Evolutionary conservation across 1,139 yeast genomes (phyloP).

Genomic region (Arxiozyma slooffiae): DNA sequence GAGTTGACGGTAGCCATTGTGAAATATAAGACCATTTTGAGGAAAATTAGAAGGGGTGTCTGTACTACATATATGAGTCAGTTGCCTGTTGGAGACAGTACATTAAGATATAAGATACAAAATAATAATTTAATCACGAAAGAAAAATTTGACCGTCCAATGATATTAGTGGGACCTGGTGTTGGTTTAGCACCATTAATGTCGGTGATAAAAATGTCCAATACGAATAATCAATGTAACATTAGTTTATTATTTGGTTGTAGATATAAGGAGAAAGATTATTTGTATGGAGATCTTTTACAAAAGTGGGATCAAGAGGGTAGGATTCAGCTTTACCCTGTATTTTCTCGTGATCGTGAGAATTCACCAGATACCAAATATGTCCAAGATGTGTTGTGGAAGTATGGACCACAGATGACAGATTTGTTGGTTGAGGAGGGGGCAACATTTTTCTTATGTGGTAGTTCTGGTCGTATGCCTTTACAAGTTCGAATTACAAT

Average conservation of each 20-base stretch:
- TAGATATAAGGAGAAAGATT: conserved; percentile 58
- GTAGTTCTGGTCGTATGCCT: conserved; percentile 94
- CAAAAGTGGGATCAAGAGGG: conserved; percentile 29
- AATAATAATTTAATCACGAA: conserved; percentile 33
- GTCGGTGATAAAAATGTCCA: conserved; percentile 39
- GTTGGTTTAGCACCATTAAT: conserved; percentile 91
- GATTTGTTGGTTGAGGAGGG: conserved; percentile 43
- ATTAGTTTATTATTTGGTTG: conserved; percentile 66
- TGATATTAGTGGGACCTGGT: conserved; percentile 76
- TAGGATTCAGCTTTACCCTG: conserved; percentile 38
- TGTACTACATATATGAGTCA: conserved; percentile 70
- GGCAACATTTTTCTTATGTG: conserved; percentile 71
- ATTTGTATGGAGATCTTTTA: conserved; percentile 53
- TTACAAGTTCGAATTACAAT: conserved; percentile 73
- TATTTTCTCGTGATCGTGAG: conserved; percentile 53
- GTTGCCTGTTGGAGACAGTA: conserved; percentile 37
- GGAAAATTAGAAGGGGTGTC: conserved; percentile 68
- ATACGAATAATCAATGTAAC: conserved; percentile 19
- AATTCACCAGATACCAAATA: conserved; percentile 40
- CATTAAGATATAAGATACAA: conserved; percentile 48
- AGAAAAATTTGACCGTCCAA: conserved; percentile 37
- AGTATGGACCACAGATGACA: conserved; percentile 39
- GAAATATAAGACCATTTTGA: conserved; percentile 71
- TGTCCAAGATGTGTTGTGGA: conserved; percentile 64
- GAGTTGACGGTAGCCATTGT: conserved; percentile 70